Conservation (phyloP, 2,329 filamentous ascomycete species). For the Colletotrichum brevisporum region DNA sequence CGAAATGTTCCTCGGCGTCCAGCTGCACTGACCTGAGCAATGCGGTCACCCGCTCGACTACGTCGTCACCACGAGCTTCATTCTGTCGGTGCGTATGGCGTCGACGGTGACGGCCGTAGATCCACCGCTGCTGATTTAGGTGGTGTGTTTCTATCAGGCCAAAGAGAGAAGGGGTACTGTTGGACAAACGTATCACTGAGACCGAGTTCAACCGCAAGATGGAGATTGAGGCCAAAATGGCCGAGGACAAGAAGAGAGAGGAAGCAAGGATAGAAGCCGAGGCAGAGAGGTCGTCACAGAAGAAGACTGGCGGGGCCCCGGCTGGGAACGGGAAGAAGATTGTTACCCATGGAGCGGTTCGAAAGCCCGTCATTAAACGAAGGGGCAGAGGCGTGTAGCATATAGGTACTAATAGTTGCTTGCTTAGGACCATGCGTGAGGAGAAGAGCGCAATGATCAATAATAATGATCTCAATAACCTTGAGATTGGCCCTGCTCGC, state of each 20-base stretch:
- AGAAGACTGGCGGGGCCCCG: slow-evolving; percentile 49
- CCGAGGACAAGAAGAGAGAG: slow-evolving; percentile 81
- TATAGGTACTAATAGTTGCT: neutral
- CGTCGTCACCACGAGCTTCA: slow-evolving; percentile 97
- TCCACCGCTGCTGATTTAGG: slow-evolving; percentile 95
- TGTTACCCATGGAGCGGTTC: slow-evolving; percentile 73
- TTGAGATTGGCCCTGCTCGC: no score
- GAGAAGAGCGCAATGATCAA: no score
- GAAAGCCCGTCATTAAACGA: slow-evolving; percentile 71
- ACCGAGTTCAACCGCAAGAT: slow-evolving; percentile 93
- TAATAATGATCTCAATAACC: no score
- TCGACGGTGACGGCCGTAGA: slow-evolving; percentile 96
- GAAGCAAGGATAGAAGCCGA: slow-evolving; percentile 69
- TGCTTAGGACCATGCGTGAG: no score
- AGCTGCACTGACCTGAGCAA: no score
- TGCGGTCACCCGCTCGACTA: slow-evolving; percentile 94
- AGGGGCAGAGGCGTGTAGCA: slow-evolving; percentile 66
- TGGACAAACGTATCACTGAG: slow-evolving; percentile 89
- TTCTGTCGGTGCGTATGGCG: no score
- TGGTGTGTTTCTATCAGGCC: slow-evolving; percentile 95
- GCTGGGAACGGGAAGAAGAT: slow-evolving; percentile 65
- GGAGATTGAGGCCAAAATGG: slow-evolving; percentile 95
- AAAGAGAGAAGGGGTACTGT: slow-evolving; percentile 99
- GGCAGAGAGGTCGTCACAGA: slow-evolving; percentile 61
- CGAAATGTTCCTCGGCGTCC: slow-evolving; percentile 93